Evolutionary conservation across 2,329 filamentous ascomycete species (phyloP), one percentile per base, ranked within the genome.

Genomic region (Penicillium aurantiogriseum): DNA sequence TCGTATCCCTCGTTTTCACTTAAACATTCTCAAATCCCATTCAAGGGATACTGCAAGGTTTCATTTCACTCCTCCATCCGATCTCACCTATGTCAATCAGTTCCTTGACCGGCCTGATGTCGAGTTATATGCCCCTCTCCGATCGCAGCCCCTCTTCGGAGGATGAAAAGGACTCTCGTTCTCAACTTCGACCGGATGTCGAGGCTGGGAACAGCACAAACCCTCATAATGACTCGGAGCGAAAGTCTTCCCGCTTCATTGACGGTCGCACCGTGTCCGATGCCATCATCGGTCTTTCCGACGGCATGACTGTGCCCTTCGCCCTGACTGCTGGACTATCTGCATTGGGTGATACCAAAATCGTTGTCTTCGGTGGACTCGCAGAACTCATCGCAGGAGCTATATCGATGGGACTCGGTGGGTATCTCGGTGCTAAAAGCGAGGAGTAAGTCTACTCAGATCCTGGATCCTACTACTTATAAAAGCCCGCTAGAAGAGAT

Each of bases 301-400:
- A 92, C 68, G 89, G 89, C 17, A 80, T 92, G 64, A 92, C 89
- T 0, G 89, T 92, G 0, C 89, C 89, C 0, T 92, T 92, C 65
- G 89, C 89, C 17, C 79, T 92, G 38, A 91, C 88, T 0, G 89
- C 90, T 0, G 89, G 89, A 15, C 79, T 92, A 51, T 76, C 71
- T 8, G 77, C 76, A 2, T 77, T 89, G 45, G 86, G 86, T n/a
- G 80, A 84, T 69, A 86, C 85, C 33, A 82, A 80, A 48, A 82
- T 88, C 4, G 86, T 89, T 62, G 84, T 93, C 57, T 85, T 88
- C 62, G 89, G 87, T 51, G 89, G 89, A 7, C 78, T 90, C 31
- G 89, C 89, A 5, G 89, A 92, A 77, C 81, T 92, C 48, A 88
- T 90, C 69, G 87, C 87, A 0, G 89, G 89, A 19, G 85, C 87